A percentile compares a stretch with the other conserved stretches of the same genome.
These are phyloP conservation scores for Coemansia interrupta DNA, from an alignment of 192 early-diverging fungal genomes.

Conservation along the genomic window DNA sequence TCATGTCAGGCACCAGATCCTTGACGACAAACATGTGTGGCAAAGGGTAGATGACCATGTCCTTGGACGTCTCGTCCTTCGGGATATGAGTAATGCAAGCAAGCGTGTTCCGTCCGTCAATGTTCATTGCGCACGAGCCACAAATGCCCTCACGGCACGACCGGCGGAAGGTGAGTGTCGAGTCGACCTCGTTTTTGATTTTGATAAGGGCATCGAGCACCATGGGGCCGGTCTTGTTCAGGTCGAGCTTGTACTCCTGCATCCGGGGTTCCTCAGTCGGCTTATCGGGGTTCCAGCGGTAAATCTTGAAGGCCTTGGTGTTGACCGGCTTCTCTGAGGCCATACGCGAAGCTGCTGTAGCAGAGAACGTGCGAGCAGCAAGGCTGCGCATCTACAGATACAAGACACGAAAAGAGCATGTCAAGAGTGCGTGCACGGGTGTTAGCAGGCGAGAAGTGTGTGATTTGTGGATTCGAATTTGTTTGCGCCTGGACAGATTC, in stretches of 20 bases:
- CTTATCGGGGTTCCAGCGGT: conserved; percentile 92
- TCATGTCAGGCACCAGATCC: conserved; percentile 95
- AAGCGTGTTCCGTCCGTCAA: conserved; percentile 90
- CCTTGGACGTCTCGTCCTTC: conserved; percentile 57
- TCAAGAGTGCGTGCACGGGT: background rate
- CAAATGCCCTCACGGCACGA: conserved; percentile 97
- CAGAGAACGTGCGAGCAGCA: conserved; percentile 29
- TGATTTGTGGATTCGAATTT: background rate
- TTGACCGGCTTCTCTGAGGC: conserved; percentile 58
- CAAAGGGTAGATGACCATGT: conserved; percentile 89
- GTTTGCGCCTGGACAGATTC: background rate
- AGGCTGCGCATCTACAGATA: conserved; percentile 22
- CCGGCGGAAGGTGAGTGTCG: conserved; percentile 91
- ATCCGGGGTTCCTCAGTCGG: conserved; percentile 85
- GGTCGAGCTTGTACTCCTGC: conserved; percentile 83
- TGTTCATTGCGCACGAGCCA: conserved; percentile 98
- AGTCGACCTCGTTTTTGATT: conserved; percentile 94
- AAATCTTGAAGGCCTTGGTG: conserved; percentile 89
- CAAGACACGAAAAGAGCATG: background rate
- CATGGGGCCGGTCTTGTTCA: conserved; percentile 94
- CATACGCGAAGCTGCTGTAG: conserved; percentile 19
- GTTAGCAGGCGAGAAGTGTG: conserved; percentile 5
- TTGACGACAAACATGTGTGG: conserved; percentile 97
- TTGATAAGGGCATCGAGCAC: conserved; percentile 92
- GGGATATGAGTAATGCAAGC: conserved; percentile 90